Evolutionary conservation across 371 early-diverging fungal genomes (phyloP).

Genomic region (Apophysomyces trapeziformis): DNA sequence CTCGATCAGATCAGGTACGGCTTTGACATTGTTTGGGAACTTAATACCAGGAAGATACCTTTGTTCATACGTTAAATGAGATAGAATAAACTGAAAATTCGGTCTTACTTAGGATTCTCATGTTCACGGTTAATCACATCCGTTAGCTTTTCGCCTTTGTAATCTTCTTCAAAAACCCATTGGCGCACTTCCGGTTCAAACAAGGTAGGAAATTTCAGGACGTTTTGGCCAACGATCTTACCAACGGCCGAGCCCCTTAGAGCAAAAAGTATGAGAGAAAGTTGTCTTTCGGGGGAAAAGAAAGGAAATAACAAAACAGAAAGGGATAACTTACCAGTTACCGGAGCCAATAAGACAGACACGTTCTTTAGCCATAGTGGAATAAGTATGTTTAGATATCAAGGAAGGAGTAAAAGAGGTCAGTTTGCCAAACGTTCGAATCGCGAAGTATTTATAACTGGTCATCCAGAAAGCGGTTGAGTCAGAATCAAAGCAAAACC

Average conservation of each 20-base stretch:
- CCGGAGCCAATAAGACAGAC: conserved; percentile 94
- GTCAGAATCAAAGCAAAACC: conserved; percentile 13
- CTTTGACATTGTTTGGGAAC: conserved; percentile 87
- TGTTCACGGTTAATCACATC: conserved; percentile 93
- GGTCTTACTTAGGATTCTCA: conserved; percentile 89
- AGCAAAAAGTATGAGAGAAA: neutral
- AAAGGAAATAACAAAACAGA: conserved; percentile 14
- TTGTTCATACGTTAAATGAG: conserved; percentile 20
- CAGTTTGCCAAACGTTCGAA: neutral
- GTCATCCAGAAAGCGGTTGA: conserved; percentile 15
- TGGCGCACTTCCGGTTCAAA: conserved; percentile 87
- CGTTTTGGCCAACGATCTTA: conserved; percentile 92
- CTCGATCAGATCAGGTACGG: conserved; percentile 80
- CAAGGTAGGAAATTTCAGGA: conserved; percentile 55
- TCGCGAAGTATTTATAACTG: conserved; percentile 18
- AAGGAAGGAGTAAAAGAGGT: conserved; percentile 11
- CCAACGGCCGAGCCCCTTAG: conserved; percentile 93
- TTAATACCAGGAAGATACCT: conserved; percentile 91
- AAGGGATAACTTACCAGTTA: conserved; percentile 76
- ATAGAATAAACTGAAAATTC: neutral
- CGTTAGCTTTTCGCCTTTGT: conserved; percentile 85
- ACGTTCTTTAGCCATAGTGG: conserved; percentile 59
- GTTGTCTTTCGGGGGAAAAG: no score
- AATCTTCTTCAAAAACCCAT: conserved; percentile 95
- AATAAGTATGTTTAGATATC: conserved; percentile 1